phyloP scores from a whole-genome alignment of 768 basidiomycete genomes.

The Pulveroboletus sp. region DNA sequence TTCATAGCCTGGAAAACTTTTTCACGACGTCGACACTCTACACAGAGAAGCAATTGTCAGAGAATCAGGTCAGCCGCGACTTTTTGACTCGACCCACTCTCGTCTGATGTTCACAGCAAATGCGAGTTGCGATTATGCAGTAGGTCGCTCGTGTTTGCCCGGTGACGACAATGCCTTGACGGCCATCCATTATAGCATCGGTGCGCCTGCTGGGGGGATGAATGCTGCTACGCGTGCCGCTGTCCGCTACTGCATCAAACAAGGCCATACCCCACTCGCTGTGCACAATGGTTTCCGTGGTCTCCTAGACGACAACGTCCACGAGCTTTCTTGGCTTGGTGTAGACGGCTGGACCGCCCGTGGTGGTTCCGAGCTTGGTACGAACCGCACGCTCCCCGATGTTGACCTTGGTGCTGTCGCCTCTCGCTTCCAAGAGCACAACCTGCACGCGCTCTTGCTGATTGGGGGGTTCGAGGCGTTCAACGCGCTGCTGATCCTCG shows the following conservation, averaged over 20 bases:
- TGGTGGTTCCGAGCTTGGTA: slow-evolving; percentile 96
- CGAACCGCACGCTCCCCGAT: slow-evolving; percentile 87
- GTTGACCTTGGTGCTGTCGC: slow-evolving; percentile 87
- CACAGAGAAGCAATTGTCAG: slow-evolving; percentile 50
- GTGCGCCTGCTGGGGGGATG: slow-evolving; percentile 98
- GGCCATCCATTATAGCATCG: slow-evolving; percentile 56
- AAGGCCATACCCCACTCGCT: slow-evolving; percentile 90
- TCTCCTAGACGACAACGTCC: slow-evolving; percentile 83
- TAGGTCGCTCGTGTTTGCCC: slow-evolving; percentile 36
- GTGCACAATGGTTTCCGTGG: slow-evolving; percentile 97
- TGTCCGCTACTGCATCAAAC: slow-evolving; percentile 87
- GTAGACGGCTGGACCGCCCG: slow-evolving; percentile 96
- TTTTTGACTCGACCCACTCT: background rate
- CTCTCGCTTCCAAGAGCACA: slow-evolving; percentile 84
- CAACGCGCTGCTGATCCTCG: slow-evolving; percentile 71
- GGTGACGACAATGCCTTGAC: background rate
- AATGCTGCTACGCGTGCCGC: slow-evolving; percentile 96
- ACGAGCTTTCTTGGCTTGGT: slow-evolving; percentile 90
- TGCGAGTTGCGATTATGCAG: slow-evolving; percentile 85
- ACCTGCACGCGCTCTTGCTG: slow-evolving; percentile 76
- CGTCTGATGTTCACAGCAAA: slow-evolving; percentile 45
- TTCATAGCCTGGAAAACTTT: slow-evolving; percentile 86
- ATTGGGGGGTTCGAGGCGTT: slow-evolving; percentile 98
- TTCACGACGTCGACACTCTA: slow-evolving; percentile 64
- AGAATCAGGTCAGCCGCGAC: slow-evolving; percentile 37